A percentile compares a stretch with the other conserved stretches of the same genome.
These are phyloP conservation scores for Acacia concinna DNA, from an alignment of 331 rosid genomes.

Conservation along the genomic window DNA sequence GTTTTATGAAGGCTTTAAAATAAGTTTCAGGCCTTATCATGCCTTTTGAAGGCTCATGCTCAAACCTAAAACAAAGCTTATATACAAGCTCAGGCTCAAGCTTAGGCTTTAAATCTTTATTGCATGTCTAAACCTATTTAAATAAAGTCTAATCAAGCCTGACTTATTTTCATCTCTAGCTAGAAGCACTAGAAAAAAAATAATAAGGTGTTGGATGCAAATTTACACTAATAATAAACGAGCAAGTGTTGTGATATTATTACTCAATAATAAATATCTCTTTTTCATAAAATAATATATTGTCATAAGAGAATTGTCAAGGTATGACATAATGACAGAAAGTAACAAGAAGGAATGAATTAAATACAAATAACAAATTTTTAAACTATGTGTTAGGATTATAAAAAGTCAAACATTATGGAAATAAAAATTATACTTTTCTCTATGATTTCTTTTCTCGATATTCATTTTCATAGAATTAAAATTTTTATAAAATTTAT, in stretches of 20 bases:
- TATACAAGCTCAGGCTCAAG: no score
- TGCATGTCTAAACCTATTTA: no score
- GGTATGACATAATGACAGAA: not conserved
- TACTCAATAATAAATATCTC: not conserved
- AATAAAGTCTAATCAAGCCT: no score
- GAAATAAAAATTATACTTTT: not conserved
- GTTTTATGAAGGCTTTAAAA: no score
- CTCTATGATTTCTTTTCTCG: not conserved
- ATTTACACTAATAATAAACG: not conserved
- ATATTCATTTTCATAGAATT: not conserved
- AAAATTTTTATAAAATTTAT: not conserved
- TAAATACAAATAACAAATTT: not conserved
- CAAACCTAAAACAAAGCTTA: no score
- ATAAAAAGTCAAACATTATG: not conserved
- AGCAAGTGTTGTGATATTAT: not conserved
- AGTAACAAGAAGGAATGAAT: not conserved
- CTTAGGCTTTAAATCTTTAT: no score
- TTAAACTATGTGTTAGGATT: not conserved
- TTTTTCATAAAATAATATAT: not conserved
- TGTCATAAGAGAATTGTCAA: not conserved
- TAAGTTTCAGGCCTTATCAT: no score
- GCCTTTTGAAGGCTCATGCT: no score
- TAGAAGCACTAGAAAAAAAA: no score
- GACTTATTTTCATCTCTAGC: no score
- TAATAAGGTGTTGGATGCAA: no score